Evolutionary conservation across 768 basidiomycete species (phyloP).

Genomic region (Leccinum incarnatum): DNA sequence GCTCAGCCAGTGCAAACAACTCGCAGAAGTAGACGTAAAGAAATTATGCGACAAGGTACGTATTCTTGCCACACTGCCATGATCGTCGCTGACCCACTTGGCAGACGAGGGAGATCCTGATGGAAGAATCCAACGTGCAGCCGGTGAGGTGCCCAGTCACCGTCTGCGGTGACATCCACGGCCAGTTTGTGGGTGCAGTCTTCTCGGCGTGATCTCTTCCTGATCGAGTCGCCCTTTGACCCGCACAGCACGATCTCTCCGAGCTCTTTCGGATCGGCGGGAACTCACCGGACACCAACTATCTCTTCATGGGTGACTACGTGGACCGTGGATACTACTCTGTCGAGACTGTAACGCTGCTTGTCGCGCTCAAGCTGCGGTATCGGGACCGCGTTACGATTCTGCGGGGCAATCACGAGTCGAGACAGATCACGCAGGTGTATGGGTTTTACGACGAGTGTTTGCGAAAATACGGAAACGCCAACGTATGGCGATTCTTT

Average conservation of each 20-base stretch:
- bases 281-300: slow-evolving; percentile 98
- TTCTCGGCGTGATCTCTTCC: slow-evolving; percentile 17
- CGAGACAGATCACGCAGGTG: slow-evolving; percentile 98
- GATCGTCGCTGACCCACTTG: slow-evolving; percentile 18
- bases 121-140: slow-evolving; percentile 99
- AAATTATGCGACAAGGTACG: slow-evolving; percentile 95
- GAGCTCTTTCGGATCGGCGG: slow-evolving; percentile 99
- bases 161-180: slow-evolving; percentile 99
- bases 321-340: slow-evolving; percentile 99
- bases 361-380: slow-evolving; percentile 95
- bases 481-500: slow-evolving; percentile 99
- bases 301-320: slow-evolving; percentile 99
- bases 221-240: slow-evolving; percentile 21
- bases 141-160: slow-evolving; percentile 98
- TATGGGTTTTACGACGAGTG: slow-evolving; percentile 99
- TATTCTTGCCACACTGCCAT: not conserved
- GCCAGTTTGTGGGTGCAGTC: slow-evolving; percentile 87
- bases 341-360: slow-evolving; percentile 96
- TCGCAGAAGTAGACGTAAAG: slow-evolving; percentile 94
- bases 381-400: slow-evolving; percentile 99
- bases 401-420: slow-evolving; percentile 97
- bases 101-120: slow-evolving; percentile 95
- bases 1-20: slow-evolving; percentile 95
- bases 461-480: slow-evolving; percentile 98
- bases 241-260: slow-evolving; percentile 90